Percentiles rank a stretch among this genome's conserved stretches.
These are phyloP conservation scores for Dictyostelium brefeldianum DNA, from an alignment of 78 protist species.

Conservation along the genomic window DNA sequence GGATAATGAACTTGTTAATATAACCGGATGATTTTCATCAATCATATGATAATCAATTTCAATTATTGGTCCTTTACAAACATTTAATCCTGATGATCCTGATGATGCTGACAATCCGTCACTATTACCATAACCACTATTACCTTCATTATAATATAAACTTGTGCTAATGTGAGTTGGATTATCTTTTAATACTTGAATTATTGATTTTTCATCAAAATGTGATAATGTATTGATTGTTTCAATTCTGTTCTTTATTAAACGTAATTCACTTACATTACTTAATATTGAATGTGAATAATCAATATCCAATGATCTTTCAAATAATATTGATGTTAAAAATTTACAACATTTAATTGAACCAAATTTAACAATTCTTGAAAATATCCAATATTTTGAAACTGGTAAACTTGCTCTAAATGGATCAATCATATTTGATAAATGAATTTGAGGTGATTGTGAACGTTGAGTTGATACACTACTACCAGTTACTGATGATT, in stretches of 20 bases:
- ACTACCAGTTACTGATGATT: neutral
- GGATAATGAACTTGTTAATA: too few species aligned
- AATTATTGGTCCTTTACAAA: neutral
- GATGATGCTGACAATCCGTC: too few species aligned
- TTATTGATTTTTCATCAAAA: neutral
- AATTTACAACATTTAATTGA: constrained; percentile 27
- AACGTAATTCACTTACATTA: neutral
- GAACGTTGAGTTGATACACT: neutral
- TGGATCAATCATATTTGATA: neutral
- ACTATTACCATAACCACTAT: too few species aligned
- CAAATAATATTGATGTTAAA: neutral
- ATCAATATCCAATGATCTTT: neutral
- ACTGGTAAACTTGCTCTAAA: neutral
- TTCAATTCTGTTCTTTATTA: neutral
- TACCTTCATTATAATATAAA: too few species aligned
- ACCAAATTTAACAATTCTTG: neutral
- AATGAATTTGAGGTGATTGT: neutral
- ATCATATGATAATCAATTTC: constrained; percentile 9
- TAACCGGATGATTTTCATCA: neutral
- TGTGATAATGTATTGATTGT: neutral
- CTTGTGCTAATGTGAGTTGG: too few species aligned
- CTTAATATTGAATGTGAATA: neutral
- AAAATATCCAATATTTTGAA: neutral
- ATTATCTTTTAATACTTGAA: neutral
- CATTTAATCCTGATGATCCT: too few species aligned